Percentiles rank a stretch among this genome's conserved stretches.
These are phyloP conservation scores for Candida freyschussii DNA, from an alignment of 1,139 yeast species.

Conservation along the genomic window DNA sequence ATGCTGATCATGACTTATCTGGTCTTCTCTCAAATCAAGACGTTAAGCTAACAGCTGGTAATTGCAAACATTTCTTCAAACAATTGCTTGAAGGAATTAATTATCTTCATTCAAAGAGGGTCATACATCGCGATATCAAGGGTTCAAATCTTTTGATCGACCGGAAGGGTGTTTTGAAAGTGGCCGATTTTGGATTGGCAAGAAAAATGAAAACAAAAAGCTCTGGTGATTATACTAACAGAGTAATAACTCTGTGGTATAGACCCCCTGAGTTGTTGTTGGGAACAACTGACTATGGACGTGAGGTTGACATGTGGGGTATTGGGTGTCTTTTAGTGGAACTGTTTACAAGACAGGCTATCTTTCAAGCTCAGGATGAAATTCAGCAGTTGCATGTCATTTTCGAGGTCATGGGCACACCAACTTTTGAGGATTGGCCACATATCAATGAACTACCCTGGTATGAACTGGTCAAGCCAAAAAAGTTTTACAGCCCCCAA, in stretches of 20 bases:
- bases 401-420: constrained; percentile 84
- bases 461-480: constrained; percentile 81
- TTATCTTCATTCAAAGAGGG: constrained; percentile 73
- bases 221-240: constrained; percentile 71
- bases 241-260: constrained; percentile 96
- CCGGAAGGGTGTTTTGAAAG: constrained; percentile 65
- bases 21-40: constrained; percentile 81
- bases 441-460: constrained; percentile 74
- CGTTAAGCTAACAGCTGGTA: constrained; percentile 55
- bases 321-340: constrained; percentile 89
- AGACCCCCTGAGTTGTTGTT: constrained; percentile 91
- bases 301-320: constrained; percentile 96
- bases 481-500: constrained; percentile 33
- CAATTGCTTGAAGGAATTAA: constrained; percentile 79
- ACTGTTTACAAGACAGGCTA: constrained; percentile 66
- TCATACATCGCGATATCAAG: constrained; percentile 90
- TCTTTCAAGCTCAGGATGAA: constrained; percentile 87
- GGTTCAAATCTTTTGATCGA: constrained; percentile 86
- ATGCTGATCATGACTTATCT: constrained; percentile 88
- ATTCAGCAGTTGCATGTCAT: constrained; percentile 75
- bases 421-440: constrained; percentile 74
- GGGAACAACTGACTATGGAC: constrained; percentile 86
- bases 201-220: constrained; percentile 60
- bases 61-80: constrained; percentile 69
- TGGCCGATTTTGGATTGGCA: constrained; percentile 95